A percentile compares a stretch with the other conserved stretches of the same genome.
Evolutionary conservation across 352 stramenopile genomes (phyloP).

Genomic region (Phytophthora fragariaefolia): DNA sequence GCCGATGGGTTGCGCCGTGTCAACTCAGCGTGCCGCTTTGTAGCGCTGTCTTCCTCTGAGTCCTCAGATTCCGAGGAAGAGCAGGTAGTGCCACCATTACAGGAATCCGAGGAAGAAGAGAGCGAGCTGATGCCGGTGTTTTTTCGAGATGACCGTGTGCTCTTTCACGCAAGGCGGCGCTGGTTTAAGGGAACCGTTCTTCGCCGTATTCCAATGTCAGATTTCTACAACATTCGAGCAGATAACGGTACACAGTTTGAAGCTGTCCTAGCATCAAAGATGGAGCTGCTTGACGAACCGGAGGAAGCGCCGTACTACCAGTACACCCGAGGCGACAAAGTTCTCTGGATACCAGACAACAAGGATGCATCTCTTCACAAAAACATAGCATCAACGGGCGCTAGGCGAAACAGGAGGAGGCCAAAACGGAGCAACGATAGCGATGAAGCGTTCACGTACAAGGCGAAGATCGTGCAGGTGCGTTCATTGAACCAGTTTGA

Average conservation of each 20-base stretch:
- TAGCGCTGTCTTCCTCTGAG: constrained; percentile 47
- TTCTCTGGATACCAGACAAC: constrained; percentile 43
- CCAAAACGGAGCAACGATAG: constrained; percentile 14
- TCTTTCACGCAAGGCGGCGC: constrained; percentile 47
- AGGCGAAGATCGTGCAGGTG: constrained; percentile 48
- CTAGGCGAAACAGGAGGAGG: constrained; percentile 1
- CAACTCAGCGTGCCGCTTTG: constrained; percentile 55
- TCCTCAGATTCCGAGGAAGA: constrained; percentile 38
- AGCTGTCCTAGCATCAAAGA: constrained; percentile 51
- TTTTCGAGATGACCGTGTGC: constrained; percentile 52
- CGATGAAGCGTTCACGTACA: constrained; percentile 45
- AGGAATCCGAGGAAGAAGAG: constrained; percentile 37
- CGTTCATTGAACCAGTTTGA: constrained; percentile 53
- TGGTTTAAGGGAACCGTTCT: constrained; percentile 48
- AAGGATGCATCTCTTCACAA: background rate
- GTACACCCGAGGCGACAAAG: constrained; percentile 43
- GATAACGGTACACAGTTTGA: constrained; percentile 55
- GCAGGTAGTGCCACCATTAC: constrained; percentile 21
- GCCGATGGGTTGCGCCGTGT: constrained; percentile 61
- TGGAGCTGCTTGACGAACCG: constrained; percentile 41
- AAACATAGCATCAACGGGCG: constrained; percentile 2
- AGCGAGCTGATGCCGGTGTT: constrained; percentile 42
- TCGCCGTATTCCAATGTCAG: constrained; percentile 46
- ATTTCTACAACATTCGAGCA: constrained; percentile 65
- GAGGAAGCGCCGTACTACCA: constrained; percentile 24